Percentiles rank a stretch among this genome's conserved stretches.
These are phyloP conservation scores for Begonia fuchsioides DNA, from an alignment of 306 rosid species.

Conservation along the genomic window DNA sequence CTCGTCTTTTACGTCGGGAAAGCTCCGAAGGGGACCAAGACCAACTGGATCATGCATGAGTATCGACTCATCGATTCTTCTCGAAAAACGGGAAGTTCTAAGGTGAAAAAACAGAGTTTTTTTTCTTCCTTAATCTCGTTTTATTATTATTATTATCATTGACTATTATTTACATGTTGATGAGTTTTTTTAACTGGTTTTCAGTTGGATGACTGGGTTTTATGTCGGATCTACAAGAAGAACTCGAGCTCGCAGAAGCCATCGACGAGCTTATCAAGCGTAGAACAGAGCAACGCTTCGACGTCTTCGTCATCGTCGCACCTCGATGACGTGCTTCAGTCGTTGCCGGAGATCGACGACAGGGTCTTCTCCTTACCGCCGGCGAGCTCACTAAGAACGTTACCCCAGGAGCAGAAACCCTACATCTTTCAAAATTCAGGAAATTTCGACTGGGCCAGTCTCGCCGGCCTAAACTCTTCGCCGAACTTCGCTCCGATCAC, in stretches of 20 bases:
- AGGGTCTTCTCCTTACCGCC: slow-evolving; percentile 34
- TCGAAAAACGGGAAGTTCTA: slow-evolving; percentile 52
- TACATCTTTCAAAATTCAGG: slow-evolving; percentile 7
- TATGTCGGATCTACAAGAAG: slow-evolving; percentile 80
- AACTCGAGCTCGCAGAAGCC: slow-evolving; percentile 30
- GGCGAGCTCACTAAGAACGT: slow-evolving; percentile 26
- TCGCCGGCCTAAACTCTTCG: no score
- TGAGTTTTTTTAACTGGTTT: no score
- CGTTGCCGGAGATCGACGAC: slow-evolving; percentile 46
- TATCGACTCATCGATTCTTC: slow-evolving; percentile 65
- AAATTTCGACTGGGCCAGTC: no score
- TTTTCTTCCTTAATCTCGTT: no score
- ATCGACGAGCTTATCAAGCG: slow-evolving; percentile 15
- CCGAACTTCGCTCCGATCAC: no score
- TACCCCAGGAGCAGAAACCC: slow-evolving; percentile 32
- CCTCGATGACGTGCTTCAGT: slow-evolving; percentile 45
- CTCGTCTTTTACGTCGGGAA: slow-evolving; percentile 86
- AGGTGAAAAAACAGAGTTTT: slow-evolving; percentile 32
- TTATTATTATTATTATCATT: no score
- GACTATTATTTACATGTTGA: no score
- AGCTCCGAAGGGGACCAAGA: slow-evolving; percentile 91
- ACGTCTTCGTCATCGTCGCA: slow-evolving; percentile 49
- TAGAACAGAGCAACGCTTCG: slow-evolving; percentile 39
- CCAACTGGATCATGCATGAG: slow-evolving; percentile 98
- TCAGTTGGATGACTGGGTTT: slow-evolving; percentile 11